Conservation (phyloP, 2,329 filamentous ascomycete genomes). For the Thermochaetoides dissita region DNA sequence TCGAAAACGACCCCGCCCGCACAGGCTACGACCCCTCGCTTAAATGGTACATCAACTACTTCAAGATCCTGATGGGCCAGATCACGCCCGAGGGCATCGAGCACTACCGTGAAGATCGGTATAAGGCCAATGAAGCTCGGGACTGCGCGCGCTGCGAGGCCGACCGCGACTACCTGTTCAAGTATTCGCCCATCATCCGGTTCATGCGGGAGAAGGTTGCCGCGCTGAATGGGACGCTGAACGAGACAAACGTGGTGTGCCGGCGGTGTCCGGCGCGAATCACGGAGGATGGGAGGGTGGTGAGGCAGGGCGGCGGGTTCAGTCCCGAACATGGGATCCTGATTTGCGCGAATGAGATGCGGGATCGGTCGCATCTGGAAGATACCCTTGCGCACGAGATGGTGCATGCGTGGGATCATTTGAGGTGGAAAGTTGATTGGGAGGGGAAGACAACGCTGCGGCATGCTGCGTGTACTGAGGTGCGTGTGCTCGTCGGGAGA, state of each 20-base stretch:
- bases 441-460: conserved; percentile 55
- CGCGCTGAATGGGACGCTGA: conserved; percentile 64
- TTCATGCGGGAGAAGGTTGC: conserved; percentile 75
- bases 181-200: conserved; percentile 71
- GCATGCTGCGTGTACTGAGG: conserved; percentile 90
- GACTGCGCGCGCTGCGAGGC: conserved; percentile 74
- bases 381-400: conserved; percentile 95
- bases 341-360: conserved; percentile 83
- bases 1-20: conserved; percentile 44
- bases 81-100: conserved; percentile 56
- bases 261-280: conserved; percentile 55
- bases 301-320: conserved; percentile 66
- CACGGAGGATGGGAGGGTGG: conserved; percentile 43
- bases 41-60: conserved; percentile 69
- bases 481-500: conserved; percentile 24
- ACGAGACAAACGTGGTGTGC: conserved; percentile 65
- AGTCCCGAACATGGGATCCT: conserved; percentile 75
- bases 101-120: conserved; percentile 65
- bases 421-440: conserved; percentile 83
- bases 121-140: conserved; percentile 57
- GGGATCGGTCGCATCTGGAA: conserved; percentile 68
- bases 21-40: conserved; percentile 50
- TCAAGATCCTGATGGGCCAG: conserved; percentile 62
- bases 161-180: conserved; percentile 69
- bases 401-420: conserved; percentile 90